phyloP scores from a whole-genome alignment of 164 flowering plant species.

The Akebia trifoliata region DNA sequence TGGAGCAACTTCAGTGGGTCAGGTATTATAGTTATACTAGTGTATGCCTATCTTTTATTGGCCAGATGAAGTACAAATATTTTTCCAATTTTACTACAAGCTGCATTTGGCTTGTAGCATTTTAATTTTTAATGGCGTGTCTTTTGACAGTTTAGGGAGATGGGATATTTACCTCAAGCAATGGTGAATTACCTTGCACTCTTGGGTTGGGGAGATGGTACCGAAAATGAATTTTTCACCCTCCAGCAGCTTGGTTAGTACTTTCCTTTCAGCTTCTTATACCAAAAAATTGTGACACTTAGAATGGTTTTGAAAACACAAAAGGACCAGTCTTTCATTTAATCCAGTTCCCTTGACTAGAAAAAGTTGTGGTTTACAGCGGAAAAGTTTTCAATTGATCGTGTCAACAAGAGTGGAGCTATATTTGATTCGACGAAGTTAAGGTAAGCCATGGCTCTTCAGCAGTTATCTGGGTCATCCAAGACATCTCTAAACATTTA shows the following conservation, averaged over 20 bases:
- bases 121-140: neutral
- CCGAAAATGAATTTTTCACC: conserved; percentile 86
- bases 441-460: conserved; percentile 43
- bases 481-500: too few species aligned
- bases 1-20: conserved; percentile 98
- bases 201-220: conserved; percentile 99
- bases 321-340: neutral
- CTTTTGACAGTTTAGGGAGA: conserved; percentile 71
- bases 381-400: conserved; percentile 77
- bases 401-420: conserved; percentile 94
- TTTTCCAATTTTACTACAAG: neutral
- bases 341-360: neutral
- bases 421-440: conserved; percentile 81
- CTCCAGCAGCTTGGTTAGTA: conserved; percentile 83
- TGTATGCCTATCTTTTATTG: neutral
- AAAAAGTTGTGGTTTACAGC: conserved; percentile 41
- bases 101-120: neutral
- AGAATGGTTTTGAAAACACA: too few species aligned
- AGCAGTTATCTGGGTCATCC: too few species aligned
- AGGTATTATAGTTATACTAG: conserved; percentile 38
- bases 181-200: conserved; percentile 97
- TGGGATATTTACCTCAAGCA: conserved; percentile 92
- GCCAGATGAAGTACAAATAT: neutral
- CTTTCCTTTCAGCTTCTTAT: conserved; percentile 1
- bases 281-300: neutral